Conservation (phyloP, 768 basidiomycete genomes). For the Pleurotus sapidus region DNA sequence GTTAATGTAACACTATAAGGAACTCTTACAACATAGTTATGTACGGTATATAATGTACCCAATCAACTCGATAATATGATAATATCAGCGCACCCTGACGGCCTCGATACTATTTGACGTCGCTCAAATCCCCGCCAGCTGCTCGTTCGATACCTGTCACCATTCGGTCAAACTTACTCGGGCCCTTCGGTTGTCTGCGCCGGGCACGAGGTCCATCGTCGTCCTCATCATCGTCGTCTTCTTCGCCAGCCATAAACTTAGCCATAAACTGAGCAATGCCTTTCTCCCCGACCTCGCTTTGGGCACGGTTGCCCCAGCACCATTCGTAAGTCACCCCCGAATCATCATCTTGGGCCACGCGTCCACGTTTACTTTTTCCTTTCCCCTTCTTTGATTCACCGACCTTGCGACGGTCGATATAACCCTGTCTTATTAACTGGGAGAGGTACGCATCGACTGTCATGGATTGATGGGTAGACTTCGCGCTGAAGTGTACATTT, state of each 20-base stretch:
- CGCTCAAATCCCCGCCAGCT: slow-evolving; percentile 53
- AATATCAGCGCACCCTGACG: not conserved
- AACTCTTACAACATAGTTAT: not conserved
- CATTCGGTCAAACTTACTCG: slow-evolving; percentile 43
- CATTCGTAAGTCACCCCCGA: slow-evolving; percentile 23
- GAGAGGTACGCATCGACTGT: slow-evolving; percentile 67
- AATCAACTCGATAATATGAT: not conserved
- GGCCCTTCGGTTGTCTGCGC: slow-evolving; percentile 21
- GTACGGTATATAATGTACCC: not conserved
- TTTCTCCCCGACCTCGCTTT: slow-evolving; percentile 80
- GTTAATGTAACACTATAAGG: not conserved
- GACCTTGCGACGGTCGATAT: slow-evolving; percentile 65
- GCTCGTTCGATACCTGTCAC: slow-evolving; percentile 58
- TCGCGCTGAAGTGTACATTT: slow-evolving; percentile 47
- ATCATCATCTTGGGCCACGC: slow-evolving; percentile 41
- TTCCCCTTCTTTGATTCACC: slow-evolving; percentile 40
- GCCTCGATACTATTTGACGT: slow-evolving; percentile 1
- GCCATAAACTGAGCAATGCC: slow-evolving; percentile 73
- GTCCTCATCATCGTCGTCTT: slow-evolving; percentile 25
- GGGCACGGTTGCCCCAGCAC: slow-evolving; percentile 84
- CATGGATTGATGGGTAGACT: slow-evolving; percentile 46
- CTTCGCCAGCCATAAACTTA: slow-evolving; percentile 67
- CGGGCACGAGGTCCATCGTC: slow-evolving; percentile 21
- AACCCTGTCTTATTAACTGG: slow-evolving; percentile 65
- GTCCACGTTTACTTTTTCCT: slow-evolving; percentile 48